Percentiles rank a stretch among this genome's conserved stretches.
Evolutionary conservation across 208 protist species (phyloP).

Genomic region (Acanthamoeba sp.): DNA sequence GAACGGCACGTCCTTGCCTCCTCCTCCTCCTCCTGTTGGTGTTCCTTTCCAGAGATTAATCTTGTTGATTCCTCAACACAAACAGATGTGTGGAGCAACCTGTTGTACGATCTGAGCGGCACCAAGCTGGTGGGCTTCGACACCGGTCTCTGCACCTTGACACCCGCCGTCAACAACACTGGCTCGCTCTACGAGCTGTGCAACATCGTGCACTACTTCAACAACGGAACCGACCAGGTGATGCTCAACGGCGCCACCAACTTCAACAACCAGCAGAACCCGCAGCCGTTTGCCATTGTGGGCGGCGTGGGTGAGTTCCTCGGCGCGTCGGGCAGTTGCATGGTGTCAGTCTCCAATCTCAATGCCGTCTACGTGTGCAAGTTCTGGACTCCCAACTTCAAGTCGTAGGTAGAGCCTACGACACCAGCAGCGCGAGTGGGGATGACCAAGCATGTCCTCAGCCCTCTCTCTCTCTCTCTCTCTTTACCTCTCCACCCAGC

Average conservation of each 20-base stretch:
- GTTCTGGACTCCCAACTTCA: not conserved
- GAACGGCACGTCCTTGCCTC: not conserved
- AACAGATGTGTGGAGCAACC: not conserved
- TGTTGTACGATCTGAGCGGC: not conserved
- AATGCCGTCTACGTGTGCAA: not conserved
- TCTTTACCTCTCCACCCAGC: too few relatives aligned
- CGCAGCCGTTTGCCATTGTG: not conserved
- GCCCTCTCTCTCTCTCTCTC: too few relatives aligned
- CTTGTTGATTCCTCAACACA: too few relatives aligned
- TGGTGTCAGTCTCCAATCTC: not conserved
- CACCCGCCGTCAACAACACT: not conserved
- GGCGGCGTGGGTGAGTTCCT: not conserved
- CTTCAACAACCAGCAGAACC: not conserved
- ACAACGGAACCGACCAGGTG: conserved; percentile 29
- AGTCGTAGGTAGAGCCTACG: too few relatives aligned
- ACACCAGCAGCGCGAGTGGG: too few relatives aligned
- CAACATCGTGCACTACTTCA: conserved; percentile 33
- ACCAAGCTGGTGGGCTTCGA: not conserved
- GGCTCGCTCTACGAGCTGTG: conserved; percentile 13
- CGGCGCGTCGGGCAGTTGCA: not conserved
- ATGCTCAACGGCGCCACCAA: not conserved
- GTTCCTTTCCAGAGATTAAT: too few relatives aligned
- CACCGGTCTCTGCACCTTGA: not conserved
- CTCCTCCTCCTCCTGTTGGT: not conserved
- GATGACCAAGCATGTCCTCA: too few relatives aligned